A percentile compares a stretch with the other conserved stretches of the same genome.
Evolutionary conservation across 768 basidiomycete species (phyloP).

Genomic region (Suillus cothurnatus): DNA sequence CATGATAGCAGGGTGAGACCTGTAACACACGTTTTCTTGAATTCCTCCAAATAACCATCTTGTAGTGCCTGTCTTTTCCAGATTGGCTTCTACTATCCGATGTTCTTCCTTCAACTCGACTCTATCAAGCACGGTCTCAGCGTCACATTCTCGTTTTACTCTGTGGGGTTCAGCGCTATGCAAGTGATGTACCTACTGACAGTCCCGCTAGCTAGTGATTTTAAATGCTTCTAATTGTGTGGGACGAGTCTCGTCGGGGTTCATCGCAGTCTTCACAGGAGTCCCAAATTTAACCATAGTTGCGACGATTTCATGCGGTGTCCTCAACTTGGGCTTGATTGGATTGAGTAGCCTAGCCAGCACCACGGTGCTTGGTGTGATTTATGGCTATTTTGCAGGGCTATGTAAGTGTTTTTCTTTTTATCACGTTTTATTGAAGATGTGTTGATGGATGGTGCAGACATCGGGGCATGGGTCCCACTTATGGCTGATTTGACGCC

Average conservation of each 20-base stretch:
- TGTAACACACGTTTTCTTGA: background rate
- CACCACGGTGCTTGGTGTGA: conserved; percentile 40
- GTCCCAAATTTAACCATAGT: conserved; percentile 44
- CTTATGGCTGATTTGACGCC: conserved; percentile 45
- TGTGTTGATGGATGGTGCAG: conserved; percentile 19
- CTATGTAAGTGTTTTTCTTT: conserved; percentile 30
- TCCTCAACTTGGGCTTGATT: conserved; percentile 47
- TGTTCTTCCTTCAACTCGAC: conserved; percentile 60
- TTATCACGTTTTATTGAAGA: background rate
- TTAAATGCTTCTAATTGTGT: conserved; percentile 52
- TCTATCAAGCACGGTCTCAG: conserved; percentile 49
- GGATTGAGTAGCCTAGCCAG: conserved; percentile 37
- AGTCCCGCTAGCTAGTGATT: conserved; percentile 45
- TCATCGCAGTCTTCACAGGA: conserved; percentile 45
- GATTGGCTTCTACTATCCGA: conserved; percentile 48
- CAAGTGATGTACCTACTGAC: background rate
- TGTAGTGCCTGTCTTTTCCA: conserved; percentile 29
- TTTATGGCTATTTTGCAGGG: conserved; percentile 53
- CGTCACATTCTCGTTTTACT: conserved; percentile 56
- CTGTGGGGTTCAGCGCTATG: conserved; percentile 34
- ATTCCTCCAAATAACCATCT: background rate
- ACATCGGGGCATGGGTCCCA: conserved; percentile 42
- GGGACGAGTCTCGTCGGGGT: conserved; percentile 51
- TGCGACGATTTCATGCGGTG: conserved; percentile 31
- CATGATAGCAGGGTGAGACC: conserved; percentile 23